phyloP scores from a whole-genome alignment of 1,284 basidiomycete species.

The Cryptococcus sp. region DNA sequence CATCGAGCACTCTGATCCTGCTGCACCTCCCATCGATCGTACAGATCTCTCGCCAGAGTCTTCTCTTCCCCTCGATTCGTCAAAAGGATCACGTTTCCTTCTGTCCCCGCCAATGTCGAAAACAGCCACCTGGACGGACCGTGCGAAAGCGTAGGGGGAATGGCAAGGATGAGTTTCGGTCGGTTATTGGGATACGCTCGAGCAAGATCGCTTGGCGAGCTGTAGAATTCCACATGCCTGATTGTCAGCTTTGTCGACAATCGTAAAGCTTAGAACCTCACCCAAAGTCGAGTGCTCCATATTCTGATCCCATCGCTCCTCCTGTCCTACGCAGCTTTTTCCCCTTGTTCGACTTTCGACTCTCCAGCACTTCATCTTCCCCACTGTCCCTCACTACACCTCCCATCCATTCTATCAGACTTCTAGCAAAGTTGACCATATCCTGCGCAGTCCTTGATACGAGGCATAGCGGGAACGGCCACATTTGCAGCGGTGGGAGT shows the following conservation, averaged over 20 bases:
- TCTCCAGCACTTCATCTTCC: conserved; percentile 62
- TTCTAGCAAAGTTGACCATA: conserved; percentile 88
- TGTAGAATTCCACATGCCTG: conserved; percentile 85
- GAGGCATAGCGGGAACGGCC: conserved; percentile 73
- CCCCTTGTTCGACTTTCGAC: conserved; percentile 44
- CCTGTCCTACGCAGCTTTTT: conserved; percentile 55
- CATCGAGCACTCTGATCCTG: conserved; percentile 67
- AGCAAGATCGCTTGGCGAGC: conserved; percentile 70
- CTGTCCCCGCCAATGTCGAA: conserved; percentile 69
- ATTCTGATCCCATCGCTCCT: conserved; percentile 28
- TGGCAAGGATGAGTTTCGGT: conserved; percentile 88
- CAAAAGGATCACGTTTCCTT: conserved; percentile 78
- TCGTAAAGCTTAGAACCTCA: conserved; percentile 12
- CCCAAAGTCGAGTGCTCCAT: conserved; percentile 46
- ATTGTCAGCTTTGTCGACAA: conserved; percentile 2
- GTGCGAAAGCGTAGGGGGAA: conserved; percentile 86
- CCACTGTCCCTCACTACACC: conserved; percentile 86
- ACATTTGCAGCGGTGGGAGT: conserved; percentile 9
- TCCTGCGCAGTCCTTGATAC: conserved; percentile 85
- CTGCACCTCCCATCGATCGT: conserved; percentile 74
- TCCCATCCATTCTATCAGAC: conserved; percentile 99
- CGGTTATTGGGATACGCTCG: conserved; percentile 75
- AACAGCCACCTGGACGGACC: conserved; percentile 85
- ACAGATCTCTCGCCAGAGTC: conserved; percentile 72
- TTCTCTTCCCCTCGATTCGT: conserved; percentile 72